Evolutionary conservation across 2,329 filamentous ascomycete species (phyloP), one percentile per base, ranked within the genome.

Genomic region (Epichloe typhina): DNA sequence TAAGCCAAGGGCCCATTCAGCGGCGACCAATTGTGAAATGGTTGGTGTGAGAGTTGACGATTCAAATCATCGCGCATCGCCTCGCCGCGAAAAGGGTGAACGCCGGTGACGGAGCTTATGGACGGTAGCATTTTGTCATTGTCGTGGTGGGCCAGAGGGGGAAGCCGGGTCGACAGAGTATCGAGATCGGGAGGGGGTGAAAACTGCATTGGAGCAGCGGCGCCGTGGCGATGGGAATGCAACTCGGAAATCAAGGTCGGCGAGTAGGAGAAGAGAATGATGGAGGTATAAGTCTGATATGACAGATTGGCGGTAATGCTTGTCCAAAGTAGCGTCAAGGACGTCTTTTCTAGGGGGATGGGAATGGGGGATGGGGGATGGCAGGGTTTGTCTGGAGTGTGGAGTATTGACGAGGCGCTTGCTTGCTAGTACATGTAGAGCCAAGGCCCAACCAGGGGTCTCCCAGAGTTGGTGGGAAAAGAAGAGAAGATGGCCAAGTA

Each of bases 1-100:
- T 74, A 77, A 7, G 69, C 66, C 9, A 73, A 72, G 19, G 76
- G 62, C 0, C 73, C 72, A 51, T 76, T 76, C 46, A 75, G 60
- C 53, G 69, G 71, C 21, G 72, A 71, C 75, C 47, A 75, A 78
- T 53, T 46, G 26, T n/a, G 7, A 4, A 69, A 66, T 26, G 23
- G 61, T 44, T 49, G 62, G 53, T 39, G 63, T 52, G 35, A 61
- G 53, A 47, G 9, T 54, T 57, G 52, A 9, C 39, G 46, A 21
- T 23, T 49, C 12, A 49, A 51, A 33, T 56, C 54, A 39, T 52
- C 49, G 42, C 52, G 57, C 19, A 54, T 49, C 15, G 57, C 55
- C 31, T 58, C 59, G 52, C 58, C 50, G 15, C 55, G 53, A 19
- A 53, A 49, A 26, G 59, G 52, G 49, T 66, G 57, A 47, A 62